Conservation (phyloP, 1,139 yeast genomes). For the Debaryomyces coudertii region DNA sequence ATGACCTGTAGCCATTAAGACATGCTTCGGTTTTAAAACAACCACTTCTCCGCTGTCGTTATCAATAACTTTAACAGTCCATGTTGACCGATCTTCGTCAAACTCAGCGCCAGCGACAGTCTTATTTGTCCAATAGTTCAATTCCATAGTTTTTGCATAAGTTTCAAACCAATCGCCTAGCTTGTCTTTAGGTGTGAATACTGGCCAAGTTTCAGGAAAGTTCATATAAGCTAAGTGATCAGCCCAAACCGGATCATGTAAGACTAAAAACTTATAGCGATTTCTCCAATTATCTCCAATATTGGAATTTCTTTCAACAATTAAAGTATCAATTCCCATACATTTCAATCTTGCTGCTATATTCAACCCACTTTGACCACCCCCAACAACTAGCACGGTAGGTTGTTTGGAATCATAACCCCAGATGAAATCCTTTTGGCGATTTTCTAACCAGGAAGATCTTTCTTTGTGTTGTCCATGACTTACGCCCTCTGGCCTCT, state of each 20-base stretch:
- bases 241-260: slow-evolving; percentile 47
- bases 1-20: slow-evolving; percentile 21
- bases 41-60: slow-evolving; percentile 22
- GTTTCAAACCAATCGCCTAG: slow-evolving; percentile 43
- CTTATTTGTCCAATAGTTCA: slow-evolving; percentile 32
- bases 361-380: slow-evolving; percentile 47
- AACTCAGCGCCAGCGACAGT: slow-evolving; percentile 20
- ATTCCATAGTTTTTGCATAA: slow-evolving; percentile 40
- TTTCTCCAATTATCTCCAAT: slow-evolving; percentile 50
- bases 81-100: slow-evolving; percentile 29
- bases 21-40: slow-evolving; percentile 8
- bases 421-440: slow-evolving; percentile 28
- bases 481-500: slow-evolving; percentile 37
- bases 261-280: slow-evolving; percentile 43
- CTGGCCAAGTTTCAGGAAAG: slow-evolving; percentile 44
- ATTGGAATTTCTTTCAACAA: slow-evolving; percentile 36
- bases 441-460: slow-evolving; percentile 32
- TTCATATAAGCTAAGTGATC: slow-evolving; percentile 42
- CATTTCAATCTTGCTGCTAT: slow-evolving; percentile 43
- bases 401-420: slow-evolving; percentile 33
- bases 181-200: slow-evolving; percentile 45
- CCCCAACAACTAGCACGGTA: slow-evolving; percentile 40
- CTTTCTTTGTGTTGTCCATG: slow-evolving; percentile 40
- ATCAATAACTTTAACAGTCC: slow-evolving; percentile 29
- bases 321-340: slow-evolving; percentile 37